Percentiles rank a stretch among this genome's conserved stretches.
Evolutionary conservation across 495 filamentous ascomycete species (phyloP).

Genomic region (Penicillium nucicola): DNA sequence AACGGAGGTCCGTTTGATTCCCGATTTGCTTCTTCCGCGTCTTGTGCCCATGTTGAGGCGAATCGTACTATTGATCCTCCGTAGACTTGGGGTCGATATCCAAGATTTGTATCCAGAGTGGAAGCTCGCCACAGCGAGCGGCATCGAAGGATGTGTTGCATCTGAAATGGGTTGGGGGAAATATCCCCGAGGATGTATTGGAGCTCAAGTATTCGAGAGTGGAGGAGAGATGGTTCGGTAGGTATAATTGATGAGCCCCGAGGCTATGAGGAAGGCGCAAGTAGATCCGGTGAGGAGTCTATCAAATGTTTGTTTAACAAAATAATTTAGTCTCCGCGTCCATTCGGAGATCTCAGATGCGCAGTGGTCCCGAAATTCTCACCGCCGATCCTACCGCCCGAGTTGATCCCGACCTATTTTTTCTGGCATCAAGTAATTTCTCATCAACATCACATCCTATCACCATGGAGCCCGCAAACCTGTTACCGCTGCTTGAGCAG

Average conservation of each 20-base stretch:
- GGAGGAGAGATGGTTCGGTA: background rate
- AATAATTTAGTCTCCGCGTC: background rate
- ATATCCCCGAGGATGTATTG: constrained; percentile 6
- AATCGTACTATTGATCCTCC: constrained; percentile 8
- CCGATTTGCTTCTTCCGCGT: constrained; percentile 23
- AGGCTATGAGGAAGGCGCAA: too few relatives aligned
- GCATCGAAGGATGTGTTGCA: constrained; percentile 32
- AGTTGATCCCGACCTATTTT: constrained; percentile 20
- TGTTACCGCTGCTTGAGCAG: constrained; percentile 58
- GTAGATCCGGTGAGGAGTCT: background rate
- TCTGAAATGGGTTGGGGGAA: constrained; percentile 25
- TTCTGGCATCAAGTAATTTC: constrained; percentile 10
- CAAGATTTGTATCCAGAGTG: constrained; percentile 16
- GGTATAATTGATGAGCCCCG: too few relatives aligned
- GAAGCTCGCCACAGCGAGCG: constrained; percentile 40
- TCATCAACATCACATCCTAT: constrained; percentile 6
- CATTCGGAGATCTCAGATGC: constrained; percentile 5
- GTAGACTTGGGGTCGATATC: constrained; percentile 1
- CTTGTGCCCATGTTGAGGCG: constrained; percentile 33
- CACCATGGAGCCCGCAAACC: constrained; percentile 40
- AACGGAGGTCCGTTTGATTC: constrained; percentile 20
- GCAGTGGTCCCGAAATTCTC: constrained; percentile 13
- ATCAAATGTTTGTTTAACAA: background rate
- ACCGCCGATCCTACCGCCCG: constrained; percentile 23
- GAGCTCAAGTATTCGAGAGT: background rate